Conservation (phyloP, 805 yeast species). For the Kazachstania bromeliacearum region DNA sequence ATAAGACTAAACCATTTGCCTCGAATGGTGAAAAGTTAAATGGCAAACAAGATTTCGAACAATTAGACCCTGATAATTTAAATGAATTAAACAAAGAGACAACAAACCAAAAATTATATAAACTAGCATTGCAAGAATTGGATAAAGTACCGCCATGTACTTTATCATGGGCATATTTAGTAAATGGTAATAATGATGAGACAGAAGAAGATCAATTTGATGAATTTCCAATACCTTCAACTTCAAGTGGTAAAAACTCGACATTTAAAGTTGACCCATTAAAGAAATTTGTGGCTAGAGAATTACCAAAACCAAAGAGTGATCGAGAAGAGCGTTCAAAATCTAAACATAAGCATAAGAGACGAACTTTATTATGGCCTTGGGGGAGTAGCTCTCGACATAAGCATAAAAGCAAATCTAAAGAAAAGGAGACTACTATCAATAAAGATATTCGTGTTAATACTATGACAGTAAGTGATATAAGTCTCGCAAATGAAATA, state of each 20-base stretch:
- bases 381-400: conserved; percentile 13
- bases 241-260: neutral
- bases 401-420: conserved; percentile 4
- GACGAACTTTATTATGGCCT: conserved; percentile 21
- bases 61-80: neutral
- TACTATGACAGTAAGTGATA: too few species aligned
- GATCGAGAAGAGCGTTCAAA: conserved; percentile 3
- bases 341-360: conserved; percentile 12
- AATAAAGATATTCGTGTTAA: too few species aligned
- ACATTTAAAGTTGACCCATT: conserved; percentile 26
- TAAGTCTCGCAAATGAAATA: too few species aligned
- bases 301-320: conserved; percentile 20
- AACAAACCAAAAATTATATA: conserved; percentile 12
- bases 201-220: too few species aligned
- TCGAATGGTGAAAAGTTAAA: conserved; percentile 1
- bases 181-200: neutral
- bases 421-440: neutral
- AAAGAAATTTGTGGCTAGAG: conserved; percentile 20
- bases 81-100: conserved; percentile 4
- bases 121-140: conserved; percentile 5
- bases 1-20: conserved; percentile 7
- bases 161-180: conserved; percentile 4
- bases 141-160: neutral
- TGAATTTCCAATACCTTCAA: too few species aligned
- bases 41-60: neutral